Percentiles rank a stretch among this genome's conserved stretches.
phyloP scores from a whole-genome alignment of 371 early-diverging fungal species.

The Syncephalastrum contaminatum region DNA sequence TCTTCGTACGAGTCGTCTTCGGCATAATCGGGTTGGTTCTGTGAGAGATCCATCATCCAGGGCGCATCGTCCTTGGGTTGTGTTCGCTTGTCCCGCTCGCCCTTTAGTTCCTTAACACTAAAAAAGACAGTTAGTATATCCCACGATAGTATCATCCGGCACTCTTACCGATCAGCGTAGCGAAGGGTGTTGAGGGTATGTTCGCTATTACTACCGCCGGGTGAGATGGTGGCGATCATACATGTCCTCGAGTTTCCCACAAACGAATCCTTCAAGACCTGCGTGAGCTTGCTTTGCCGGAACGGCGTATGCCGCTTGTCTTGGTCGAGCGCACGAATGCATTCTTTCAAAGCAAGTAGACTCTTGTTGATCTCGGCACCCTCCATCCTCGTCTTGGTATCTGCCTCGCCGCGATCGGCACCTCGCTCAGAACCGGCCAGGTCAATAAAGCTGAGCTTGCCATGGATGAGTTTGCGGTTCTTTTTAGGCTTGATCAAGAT shows the following conservation, averaged over 20 bases:
- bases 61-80: conserved; percentile 1
- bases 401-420: conserved; percentile 93
- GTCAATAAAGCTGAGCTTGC: conserved; percentile 86
- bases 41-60: not conserved
- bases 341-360: conserved; percentile 96
- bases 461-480: conserved; percentile 53
- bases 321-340: conserved; percentile 96
- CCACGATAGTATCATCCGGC: not conserved
- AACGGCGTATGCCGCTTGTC: conserved; percentile 96
- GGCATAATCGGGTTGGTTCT: not conserved
- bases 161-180: conserved; percentile 91
- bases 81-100: conserved; percentile 45
- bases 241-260: conserved; percentile 96
- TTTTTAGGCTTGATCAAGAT: conserved; percentile 64
- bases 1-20: not conserved
- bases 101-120: conserved; percentile 89
- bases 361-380: conserved; percentile 99
- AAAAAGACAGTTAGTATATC: not conserved
- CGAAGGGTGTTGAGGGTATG: conserved; percentile 98
- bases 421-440: conserved; percentile 94
- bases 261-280: conserved; percentile 98
- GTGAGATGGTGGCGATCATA: conserved; percentile 98
- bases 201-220: conserved; percentile 90
- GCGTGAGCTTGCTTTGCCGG: conserved; percentile 97
- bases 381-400: conserved; percentile 93